phyloP scores from a whole-genome alignment of 352 stramenopile species.

The Phytophthora europaea region DNA sequence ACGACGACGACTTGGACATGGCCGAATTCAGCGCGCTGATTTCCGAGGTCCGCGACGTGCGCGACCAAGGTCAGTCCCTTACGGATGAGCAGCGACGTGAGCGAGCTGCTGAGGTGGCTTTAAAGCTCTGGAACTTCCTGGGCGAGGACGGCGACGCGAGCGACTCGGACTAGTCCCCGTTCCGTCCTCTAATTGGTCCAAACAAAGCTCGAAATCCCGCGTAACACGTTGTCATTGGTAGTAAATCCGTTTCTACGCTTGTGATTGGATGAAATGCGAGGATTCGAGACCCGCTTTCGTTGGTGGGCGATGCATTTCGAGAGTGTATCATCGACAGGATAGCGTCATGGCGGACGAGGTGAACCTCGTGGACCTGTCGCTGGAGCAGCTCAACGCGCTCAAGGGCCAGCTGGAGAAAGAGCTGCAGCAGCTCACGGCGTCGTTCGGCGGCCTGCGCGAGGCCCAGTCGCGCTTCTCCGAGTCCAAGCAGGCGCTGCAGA shows the following conservation, averaged over 20 bases:
- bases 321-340: slow-evolving; percentile 11
- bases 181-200: slow-evolving; percentile 37
- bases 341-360: slow-evolving; percentile 69
- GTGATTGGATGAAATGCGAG: slow-evolving; percentile 35
- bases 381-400: slow-evolving; percentile 95
- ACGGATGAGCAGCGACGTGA: slow-evolving; percentile 73
- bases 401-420: slow-evolving; percentile 92
- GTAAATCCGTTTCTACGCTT: slow-evolving; percentile 5
- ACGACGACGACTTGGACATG: slow-evolving; percentile 58
- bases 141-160: slow-evolving; percentile 42
- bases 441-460: slow-evolving; percentile 77
- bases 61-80: slow-evolving; percentile 58
- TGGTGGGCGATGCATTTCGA: slow-evolving; percentile 34
- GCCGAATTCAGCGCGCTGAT: slow-evolving; percentile 71
- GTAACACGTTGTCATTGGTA: slow-evolving; percentile 25
- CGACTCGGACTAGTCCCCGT: slow-evolving; percentile 31
- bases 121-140: slow-evolving; percentile 81
- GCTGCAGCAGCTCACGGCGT: slow-evolving; percentile 79
- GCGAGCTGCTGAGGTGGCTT: slow-evolving; percentile 76
- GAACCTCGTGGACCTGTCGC: slow-evolving; percentile 89
- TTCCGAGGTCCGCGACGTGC: slow-evolving; percentile 72
- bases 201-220: slow-evolving; percentile 20
- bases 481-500: slow-evolving; percentile 79
- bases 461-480: slow-evolving; percentile 82
- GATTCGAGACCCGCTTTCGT: slow-evolving; percentile 27